Evolutionary conservation across 176 grass and related monocot species (phyloP).

Genomic region (Hyparrhenia diplandra): DNA sequence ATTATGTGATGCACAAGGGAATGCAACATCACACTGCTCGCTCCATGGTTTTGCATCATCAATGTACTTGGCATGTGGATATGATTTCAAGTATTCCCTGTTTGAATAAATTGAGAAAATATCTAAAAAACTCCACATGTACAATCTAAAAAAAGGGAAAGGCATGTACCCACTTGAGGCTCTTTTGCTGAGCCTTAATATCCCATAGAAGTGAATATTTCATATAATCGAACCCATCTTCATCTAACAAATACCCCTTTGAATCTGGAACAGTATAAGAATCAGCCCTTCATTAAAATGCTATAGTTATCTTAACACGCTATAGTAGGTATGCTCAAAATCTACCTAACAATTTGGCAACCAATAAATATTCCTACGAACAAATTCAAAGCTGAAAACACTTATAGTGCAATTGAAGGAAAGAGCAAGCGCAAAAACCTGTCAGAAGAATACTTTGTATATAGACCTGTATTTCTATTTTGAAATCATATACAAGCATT

Average conservation of each 20-base stretch:
- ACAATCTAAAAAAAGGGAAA: slow-evolving; percentile 31
- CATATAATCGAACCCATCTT: slow-evolving; percentile 94
- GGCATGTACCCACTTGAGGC: slow-evolving; percentile 67
- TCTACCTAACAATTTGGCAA: neutral
- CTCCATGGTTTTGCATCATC: slow-evolving; percentile 89
- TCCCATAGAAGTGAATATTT: slow-evolving; percentile 87
- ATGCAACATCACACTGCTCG: slow-evolving; percentile 84
- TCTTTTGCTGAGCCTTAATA: slow-evolving; percentile 89
- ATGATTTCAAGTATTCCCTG: slow-evolving; percentile 97
- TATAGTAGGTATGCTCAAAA: neutral
- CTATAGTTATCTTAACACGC: neutral
- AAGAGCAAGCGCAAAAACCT: neutral
- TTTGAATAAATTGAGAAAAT: slow-evolving; percentile 33
- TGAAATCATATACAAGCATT: neutral
- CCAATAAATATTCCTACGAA: neutral
- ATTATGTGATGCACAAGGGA: slow-evolving; percentile 96
- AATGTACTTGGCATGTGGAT: slow-evolving; percentile 76
- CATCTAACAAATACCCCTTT: slow-evolving; percentile 87
- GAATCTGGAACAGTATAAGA: slow-evolving; percentile 65
- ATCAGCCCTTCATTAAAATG: slow-evolving; percentile 8
- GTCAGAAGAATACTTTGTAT: neutral
- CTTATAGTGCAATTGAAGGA: neutral
- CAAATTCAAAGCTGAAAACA: neutral
- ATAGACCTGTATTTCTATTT: neutral
- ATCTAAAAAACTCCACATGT: slow-evolving; percentile 33